These are phyloP conservation scores for Conticribra guillardii DNA, from an alignment of 108 stramenopile genomes.

Conservation along the genomic window DNA sequence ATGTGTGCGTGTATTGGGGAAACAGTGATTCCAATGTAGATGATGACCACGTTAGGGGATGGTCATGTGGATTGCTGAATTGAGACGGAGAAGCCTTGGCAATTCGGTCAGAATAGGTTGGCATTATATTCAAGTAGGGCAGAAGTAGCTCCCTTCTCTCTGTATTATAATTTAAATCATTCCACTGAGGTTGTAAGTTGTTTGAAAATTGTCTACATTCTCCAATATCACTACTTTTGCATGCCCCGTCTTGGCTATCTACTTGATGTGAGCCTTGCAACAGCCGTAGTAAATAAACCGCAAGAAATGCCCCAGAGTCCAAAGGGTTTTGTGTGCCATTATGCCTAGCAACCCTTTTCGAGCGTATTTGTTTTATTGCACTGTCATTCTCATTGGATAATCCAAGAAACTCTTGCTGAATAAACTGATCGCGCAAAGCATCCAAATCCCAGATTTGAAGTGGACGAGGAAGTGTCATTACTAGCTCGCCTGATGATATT, in stretches of 20 bases:
- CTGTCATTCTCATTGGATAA: slow-evolving; percentile 7
- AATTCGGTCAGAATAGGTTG: slow-evolving; percentile 52
- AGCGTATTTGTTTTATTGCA: background rate
- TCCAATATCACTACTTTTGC: slow-evolving; percentile 3
- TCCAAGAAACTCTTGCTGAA: slow-evolving; percentile 58
- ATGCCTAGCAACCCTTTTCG: slow-evolving; percentile 44
- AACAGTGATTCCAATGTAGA: slow-evolving; percentile 39
- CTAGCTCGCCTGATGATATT: slow-evolving; percentile 50
- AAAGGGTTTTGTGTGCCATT: slow-evolving; percentile 57
- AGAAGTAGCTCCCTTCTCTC: slow-evolving; percentile 22
- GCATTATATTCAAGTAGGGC: slow-evolving; percentile 52
- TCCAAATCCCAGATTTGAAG: slow-evolving; percentile 86
- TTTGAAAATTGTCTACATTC: background rate
- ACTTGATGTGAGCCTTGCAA: slow-evolving; percentile 16
- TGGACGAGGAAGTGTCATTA: slow-evolving; percentile 72
- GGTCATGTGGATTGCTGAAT: slow-evolving; percentile 26
- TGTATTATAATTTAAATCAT: slow-evolving; percentile 17
- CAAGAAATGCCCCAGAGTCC: slow-evolving; percentile 73
- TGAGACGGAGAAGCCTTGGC: slow-evolving; percentile 1
- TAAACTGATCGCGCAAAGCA: slow-evolving; percentile 69
- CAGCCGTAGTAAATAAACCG: slow-evolving; percentile 58
- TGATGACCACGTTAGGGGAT: slow-evolving; percentile 59
- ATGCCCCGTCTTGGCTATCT: slow-evolving; percentile 2
- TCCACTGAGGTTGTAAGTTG: slow-evolving; percentile 18
- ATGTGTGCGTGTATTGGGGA: slow-evolving; percentile 50